phyloP scores from a whole-genome alignment of 2,329 filamentous ascomycete genomes.

The Claviceps arundinis region DNA sequence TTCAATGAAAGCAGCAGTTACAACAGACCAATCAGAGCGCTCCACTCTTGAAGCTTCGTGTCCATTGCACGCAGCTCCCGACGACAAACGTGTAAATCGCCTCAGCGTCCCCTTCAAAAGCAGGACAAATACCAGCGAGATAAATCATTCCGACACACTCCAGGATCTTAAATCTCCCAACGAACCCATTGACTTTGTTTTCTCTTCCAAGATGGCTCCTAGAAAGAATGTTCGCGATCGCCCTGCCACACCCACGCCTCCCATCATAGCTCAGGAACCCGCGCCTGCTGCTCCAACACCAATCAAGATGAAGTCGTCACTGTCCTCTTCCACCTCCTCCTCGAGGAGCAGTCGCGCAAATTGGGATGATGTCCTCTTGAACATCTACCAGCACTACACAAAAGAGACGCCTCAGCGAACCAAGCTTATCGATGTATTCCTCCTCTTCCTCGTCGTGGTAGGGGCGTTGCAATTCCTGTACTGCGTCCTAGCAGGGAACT shows the following conservation, averaged over 20 bases:
- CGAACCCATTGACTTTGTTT: neutral
- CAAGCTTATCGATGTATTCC: slow-evolving; percentile 83
- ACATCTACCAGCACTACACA: slow-evolving; percentile 67
- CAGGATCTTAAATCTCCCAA: neutral
- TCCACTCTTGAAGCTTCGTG: slow-evolving; percentile 23
- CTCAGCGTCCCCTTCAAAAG: neutral
- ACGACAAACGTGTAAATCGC: no score
- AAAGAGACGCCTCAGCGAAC: slow-evolving; percentile 76
- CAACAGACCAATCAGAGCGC: slow-evolving; percentile 18
- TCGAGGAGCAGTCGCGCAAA: slow-evolving; percentile 18
- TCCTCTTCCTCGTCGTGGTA: slow-evolving; percentile 73
- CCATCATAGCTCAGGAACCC: slow-evolving; percentile 1
- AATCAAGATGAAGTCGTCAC: neutral
- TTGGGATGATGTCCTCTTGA: slow-evolving; percentile 48
- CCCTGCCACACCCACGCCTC: slow-evolving; percentile 6
- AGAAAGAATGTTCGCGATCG: slow-evolving; percentile 30
- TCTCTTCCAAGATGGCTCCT: slow-evolving; percentile 29
- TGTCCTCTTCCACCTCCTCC: neutral
- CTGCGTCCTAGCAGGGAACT: slow-evolving; percentile 84
- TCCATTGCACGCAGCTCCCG: slow-evolving; percentile 9
- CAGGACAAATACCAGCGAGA: neutral
- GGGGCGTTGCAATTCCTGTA: slow-evolving; percentile 90
- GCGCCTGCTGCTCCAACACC: neutral
- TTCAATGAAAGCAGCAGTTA: neutral
- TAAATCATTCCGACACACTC: neutral